Evolutionary conservation across 139 green algal species (phyloP).

Genomic region (Chlamydomonas applanata): DNA sequence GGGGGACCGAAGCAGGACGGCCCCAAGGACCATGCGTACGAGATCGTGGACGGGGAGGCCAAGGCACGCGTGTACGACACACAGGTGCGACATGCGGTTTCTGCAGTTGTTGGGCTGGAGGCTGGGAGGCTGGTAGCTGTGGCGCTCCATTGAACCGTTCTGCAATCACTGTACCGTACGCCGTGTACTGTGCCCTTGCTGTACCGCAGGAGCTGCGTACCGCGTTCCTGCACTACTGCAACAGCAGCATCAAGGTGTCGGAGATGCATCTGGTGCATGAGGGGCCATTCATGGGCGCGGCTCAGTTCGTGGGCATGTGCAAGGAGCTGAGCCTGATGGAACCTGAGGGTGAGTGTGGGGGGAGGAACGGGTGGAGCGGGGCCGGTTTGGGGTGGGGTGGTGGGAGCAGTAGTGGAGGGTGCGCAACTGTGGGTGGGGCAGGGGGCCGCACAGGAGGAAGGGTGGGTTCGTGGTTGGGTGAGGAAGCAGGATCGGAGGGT

Average conservation of each 20-base stretch:
- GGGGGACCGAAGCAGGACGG: background rate
- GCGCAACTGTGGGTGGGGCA: too few relatives aligned
- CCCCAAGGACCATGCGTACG: conserved; percentile 2
- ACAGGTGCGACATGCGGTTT: background rate
- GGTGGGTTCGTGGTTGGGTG: too few relatives aligned
- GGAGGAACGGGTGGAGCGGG: too few relatives aligned
- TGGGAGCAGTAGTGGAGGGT: too few relatives aligned
- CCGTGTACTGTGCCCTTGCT: background rate
- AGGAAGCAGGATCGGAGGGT: too few relatives aligned
- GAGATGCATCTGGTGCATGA: conserved; percentile 15
- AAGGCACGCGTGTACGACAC: conserved; percentile 8
- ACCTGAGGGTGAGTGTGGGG: background rate
- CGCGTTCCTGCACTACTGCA: conserved; percentile 20
- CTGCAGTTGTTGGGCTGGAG: background rate
- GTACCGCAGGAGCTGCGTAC: conserved; percentile 1
- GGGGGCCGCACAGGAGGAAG: too few relatives aligned
- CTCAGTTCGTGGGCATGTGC: conserved; percentile 3
- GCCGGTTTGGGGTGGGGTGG: too few relatives aligned
- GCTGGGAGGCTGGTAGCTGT: too few relatives aligned
- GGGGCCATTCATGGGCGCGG: conserved; percentile 16
- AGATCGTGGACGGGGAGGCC: conserved; percentile 8
- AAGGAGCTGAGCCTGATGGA: conserved; percentile 7
- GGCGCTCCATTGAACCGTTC: too few relatives aligned
- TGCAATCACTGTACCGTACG: background rate
- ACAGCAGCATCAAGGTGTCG: background rate